A percentile compares a stretch with the other conserved stretches of the same genome.
These are phyloP conservation scores for Fusarium nematophilum DNA, from an alignment of 2,329 filamentous ascomycete species.

Conservation along the genomic window DNA sequence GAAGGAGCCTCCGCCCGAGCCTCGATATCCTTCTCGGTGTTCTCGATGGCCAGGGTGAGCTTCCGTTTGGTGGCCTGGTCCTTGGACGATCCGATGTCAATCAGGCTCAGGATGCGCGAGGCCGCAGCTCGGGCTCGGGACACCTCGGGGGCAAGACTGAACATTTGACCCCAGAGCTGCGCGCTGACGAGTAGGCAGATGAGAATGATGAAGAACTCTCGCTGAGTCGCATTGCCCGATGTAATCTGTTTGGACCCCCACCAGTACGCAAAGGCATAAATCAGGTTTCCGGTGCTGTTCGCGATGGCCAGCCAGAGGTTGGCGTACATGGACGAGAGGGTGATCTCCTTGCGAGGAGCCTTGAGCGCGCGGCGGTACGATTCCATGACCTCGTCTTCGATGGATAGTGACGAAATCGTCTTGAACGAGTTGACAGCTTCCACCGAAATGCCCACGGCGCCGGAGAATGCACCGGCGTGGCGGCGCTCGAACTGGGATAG, in stretches of 20 bases:
- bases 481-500: constrained; percentile 71
- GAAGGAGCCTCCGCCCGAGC: constrained; percentile 46
- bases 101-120: constrained; percentile 65
- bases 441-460: constrained; percentile 72
- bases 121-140: constrained; percentile 73
- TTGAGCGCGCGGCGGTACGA: constrained; percentile 64
- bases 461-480: constrained; percentile 72
- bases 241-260: constrained; percentile 80
- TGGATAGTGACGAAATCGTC: constrained; percentile 68
- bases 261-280: constrained; percentile 83
- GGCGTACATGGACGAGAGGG: constrained; percentile 59
- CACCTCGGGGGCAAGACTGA: constrained; percentile 80
- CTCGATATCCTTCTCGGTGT: constrained; percentile 53
- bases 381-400: constrained; percentile 62
- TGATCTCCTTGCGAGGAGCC: constrained; percentile 65
- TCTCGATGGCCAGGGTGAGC: constrained; percentile 9
- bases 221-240: constrained; percentile 69
- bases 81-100: constrained; percentile 56
- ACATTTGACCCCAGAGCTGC: constrained; percentile 79
- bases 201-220: constrained; percentile 81
- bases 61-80: constrained; percentile 29
- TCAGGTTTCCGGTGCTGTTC: constrained; percentile 71
- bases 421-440: constrained; percentile 75
- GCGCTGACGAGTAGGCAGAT: constrained; percentile 78
- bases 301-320: constrained; percentile 72